phyloP scores from a whole-genome alignment of 2,329 filamentous ascomycete genomes.

The Trichophyton benhamiae region DNA sequence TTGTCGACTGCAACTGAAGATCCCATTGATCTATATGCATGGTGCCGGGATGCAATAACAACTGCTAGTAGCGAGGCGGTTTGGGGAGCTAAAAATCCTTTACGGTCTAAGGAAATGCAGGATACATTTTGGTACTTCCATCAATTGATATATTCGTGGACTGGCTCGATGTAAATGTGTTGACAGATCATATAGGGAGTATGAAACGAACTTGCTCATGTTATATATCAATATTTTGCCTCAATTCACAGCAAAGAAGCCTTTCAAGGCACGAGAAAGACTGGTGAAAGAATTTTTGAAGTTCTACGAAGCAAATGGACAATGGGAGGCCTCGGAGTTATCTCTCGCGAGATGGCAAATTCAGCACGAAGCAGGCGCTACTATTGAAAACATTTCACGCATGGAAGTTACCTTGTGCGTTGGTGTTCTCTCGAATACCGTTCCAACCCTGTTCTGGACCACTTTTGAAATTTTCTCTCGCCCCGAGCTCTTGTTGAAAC shows the following conservation, averaged over 20 bases:
- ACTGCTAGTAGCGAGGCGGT: conserved; percentile 20
- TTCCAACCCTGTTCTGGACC: conserved; percentile 36
- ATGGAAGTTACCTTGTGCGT: conserved; percentile 21
- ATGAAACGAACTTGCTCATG: not conserved
- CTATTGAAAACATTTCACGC: conserved; percentile 16
- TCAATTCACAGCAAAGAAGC: not conserved
- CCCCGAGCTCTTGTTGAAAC: conserved; percentile 11
- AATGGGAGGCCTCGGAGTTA: not conserved
- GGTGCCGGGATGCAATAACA: conserved; percentile 20
- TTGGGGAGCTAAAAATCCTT: conserved; percentile 22
- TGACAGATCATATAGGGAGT: not conserved
- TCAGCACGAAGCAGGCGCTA: not conserved
- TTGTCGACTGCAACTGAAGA: not conserved
- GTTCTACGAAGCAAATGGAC: not conserved
- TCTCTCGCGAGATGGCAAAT: not conserved
- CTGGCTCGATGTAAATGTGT: not conserved
- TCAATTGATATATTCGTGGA: no score
- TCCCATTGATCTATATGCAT: conserved; percentile 18
- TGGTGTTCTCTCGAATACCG: conserved; percentile 33
- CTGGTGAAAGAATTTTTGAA: not conserved
- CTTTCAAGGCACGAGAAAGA: not conserved
- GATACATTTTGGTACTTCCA: not conserved
- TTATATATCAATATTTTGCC: not conserved
- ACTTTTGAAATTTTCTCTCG: conserved; percentile 34
- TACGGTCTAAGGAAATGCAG: conserved; percentile 8